Percentiles rank a stretch among this genome's conserved stretches.
phyloP scores from a whole-genome alignment of 495 filamentous ascomycete genomes.

The Gamarada debralockiae region DNA sequence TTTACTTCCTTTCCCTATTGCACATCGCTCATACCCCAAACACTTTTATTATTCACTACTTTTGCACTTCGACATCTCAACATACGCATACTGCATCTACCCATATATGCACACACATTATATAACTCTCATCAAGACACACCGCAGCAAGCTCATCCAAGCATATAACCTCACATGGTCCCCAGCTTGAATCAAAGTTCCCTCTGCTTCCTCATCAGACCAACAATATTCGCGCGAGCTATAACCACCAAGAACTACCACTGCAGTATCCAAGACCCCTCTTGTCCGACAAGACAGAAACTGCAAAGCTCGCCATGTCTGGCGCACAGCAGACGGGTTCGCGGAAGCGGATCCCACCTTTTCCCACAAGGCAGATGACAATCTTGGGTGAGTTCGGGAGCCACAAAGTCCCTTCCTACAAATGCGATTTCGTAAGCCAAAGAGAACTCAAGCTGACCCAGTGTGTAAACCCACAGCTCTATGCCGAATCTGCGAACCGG shows the following conservation, averaged over 20 bases:
- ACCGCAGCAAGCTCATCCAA: too few species aligned
- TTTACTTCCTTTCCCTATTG: slow-evolving; percentile 1
- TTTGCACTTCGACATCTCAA: background rate
- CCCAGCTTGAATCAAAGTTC: slow-evolving; percentile 6
- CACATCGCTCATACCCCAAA: background rate
- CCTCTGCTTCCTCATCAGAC: background rate
- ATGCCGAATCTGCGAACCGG: slow-evolving; percentile 95
- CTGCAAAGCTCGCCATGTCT: slow-evolving; percentile 13
- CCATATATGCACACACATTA: background rate
- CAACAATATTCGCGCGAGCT: background rate
- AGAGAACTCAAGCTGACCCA: too few species aligned
- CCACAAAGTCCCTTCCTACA: background rate
- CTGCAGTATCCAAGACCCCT: background rate
- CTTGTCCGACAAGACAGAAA: background rate
- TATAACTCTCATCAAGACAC: background rate
- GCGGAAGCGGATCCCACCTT: slow-evolving; percentile 32
- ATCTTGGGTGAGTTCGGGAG: slow-evolving; percentile 58
- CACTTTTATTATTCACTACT: slow-evolving; percentile 7
- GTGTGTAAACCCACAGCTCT: slow-evolving; percentile 51
- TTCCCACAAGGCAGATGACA: slow-evolving; percentile 59
- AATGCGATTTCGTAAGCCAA: background rate
- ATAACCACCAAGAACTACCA: background rate
- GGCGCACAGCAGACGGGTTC: slow-evolving; percentile 12
- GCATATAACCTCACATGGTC: slow-evolving; percentile 17
- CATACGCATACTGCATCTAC: background rate